Evolutionary conservation across 345 rosid species (phyloP).

Genomic region (Arabis hirsuta): DNA sequence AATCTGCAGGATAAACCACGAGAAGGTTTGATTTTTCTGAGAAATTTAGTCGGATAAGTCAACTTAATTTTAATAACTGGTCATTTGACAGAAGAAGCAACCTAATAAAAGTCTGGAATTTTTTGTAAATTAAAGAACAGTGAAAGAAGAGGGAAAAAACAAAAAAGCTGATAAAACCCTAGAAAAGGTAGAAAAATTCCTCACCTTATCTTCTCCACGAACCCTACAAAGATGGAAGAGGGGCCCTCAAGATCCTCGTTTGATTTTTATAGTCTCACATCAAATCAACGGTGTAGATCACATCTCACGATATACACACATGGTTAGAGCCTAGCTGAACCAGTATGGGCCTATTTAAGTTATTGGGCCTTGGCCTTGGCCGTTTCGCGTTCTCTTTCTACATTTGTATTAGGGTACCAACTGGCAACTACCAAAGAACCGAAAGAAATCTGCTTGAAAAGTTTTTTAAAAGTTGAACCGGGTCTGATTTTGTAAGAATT

Average conservation of each 20-base stretch:
- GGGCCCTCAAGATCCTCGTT: constrained; percentile 38
- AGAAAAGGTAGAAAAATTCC: constrained; percentile 33
- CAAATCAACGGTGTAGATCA: constrained; percentile 43
- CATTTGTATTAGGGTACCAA: too few relatives aligned
- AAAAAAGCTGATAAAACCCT: constrained; percentile 40
- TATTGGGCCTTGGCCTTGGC: constrained; percentile 5
- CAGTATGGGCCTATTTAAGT: constrained; percentile 6
- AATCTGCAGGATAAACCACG: neutral
- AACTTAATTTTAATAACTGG: neutral
- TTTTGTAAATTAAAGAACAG: constrained; percentile 12
- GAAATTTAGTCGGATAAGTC: constrained; percentile 5
- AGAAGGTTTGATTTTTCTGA: neutral
- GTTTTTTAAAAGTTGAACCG: neutral
- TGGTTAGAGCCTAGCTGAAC: neutral
- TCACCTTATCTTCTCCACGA: constrained; percentile 39
- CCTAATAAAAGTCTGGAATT: neutral
- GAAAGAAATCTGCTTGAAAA: neutral
- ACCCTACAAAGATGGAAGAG: constrained; percentile 41
- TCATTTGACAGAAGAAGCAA: neutral
- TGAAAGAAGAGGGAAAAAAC: neutral
- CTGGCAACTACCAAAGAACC: too few relatives aligned
- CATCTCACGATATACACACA: neutral
- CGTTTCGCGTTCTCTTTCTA: too few relatives aligned
- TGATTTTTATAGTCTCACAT: constrained; percentile 30
- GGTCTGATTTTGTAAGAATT: neutral